phyloP scores from a whole-genome alignment of 2,329 filamentous ascomycete genomes.

The Achaetomium macrosporum region DNA sequence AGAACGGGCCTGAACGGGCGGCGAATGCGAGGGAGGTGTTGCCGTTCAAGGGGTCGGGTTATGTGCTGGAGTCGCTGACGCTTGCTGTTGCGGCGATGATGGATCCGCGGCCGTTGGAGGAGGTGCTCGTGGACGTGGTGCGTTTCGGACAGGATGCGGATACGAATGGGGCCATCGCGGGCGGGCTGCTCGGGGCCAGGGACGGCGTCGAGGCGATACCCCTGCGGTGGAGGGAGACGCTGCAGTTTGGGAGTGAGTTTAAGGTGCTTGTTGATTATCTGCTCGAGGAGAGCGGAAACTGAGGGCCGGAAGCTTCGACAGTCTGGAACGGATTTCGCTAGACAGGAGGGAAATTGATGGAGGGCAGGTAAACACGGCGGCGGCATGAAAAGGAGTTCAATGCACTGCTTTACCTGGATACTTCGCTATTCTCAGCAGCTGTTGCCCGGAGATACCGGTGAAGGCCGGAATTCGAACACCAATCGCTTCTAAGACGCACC shows the following conservation, averaged over 20 bases:
- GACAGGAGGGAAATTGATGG: no score
- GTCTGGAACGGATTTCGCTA: background rate
- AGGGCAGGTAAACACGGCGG: no score
- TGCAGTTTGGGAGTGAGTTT: slow-evolving; percentile 39
- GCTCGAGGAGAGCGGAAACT: background rate
- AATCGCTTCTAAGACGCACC: no score
- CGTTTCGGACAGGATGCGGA: slow-evolving; percentile 41
- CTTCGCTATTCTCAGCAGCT: no score
- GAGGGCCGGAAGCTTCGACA: background rate
- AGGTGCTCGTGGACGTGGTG: slow-evolving; percentile 42
- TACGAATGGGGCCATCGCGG: slow-evolving; percentile 42
- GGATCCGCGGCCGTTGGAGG: slow-evolving; percentile 35
- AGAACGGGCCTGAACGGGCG: slow-evolving; percentile 29
- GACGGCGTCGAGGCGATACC: slow-evolving; percentile 40
- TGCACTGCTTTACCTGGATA: no score
- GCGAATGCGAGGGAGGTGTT: slow-evolving; percentile 27
- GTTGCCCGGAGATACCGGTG: no score
- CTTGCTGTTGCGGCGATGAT: slow-evolving; percentile 39
- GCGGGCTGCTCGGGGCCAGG: slow-evolving; percentile 40
- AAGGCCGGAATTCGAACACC: no score
- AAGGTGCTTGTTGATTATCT: slow-evolving; percentile 15
- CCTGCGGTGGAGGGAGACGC: slow-evolving; percentile 32
- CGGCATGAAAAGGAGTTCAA: no score
- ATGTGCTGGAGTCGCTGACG: slow-evolving; percentile 38
- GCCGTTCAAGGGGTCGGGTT: slow-evolving; percentile 32